Evolutionary conservation across 202 grass and related monocot species (phyloP).

Genomic region (Panicum hallii): DNA sequence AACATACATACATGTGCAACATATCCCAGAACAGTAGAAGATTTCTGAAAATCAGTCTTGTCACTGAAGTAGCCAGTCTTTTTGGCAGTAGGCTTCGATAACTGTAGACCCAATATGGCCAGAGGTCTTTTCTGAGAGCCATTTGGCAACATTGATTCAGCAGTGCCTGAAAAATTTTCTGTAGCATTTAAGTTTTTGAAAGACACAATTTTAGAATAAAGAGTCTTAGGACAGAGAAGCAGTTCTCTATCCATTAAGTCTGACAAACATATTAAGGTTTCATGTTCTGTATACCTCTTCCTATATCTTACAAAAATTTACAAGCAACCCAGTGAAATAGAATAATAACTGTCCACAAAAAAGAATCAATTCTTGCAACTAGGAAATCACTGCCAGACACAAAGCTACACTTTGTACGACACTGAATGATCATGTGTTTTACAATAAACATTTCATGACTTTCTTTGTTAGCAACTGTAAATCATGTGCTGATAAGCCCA

Average conservation of each 20-base stretch:
- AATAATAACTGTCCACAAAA: background rate
- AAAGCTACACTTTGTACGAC: background rate
- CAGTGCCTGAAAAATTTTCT: constrained; percentile 49
- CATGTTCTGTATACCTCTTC: background rate
- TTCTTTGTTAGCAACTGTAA: background rate
- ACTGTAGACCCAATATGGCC: constrained; percentile 75
- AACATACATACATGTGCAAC: constrained; percentile 73
- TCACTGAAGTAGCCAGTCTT: constrained; percentile 80
- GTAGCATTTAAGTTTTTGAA: constrained; percentile 33
- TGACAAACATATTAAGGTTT: background rate
- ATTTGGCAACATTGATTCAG: constrained; percentile 42
- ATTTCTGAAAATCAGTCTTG: constrained; percentile 76
- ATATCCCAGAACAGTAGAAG: constrained; percentile 81
- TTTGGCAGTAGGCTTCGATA: constrained; percentile 63
- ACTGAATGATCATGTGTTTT: background rate
- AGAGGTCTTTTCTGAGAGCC: constrained; percentile 51
- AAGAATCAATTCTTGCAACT: background rate
- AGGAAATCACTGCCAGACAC: background rate
- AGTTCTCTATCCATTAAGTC: background rate
- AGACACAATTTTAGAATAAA: background rate
- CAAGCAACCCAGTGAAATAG: background rate
- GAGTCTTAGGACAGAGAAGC: background rate
- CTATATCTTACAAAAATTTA: background rate
- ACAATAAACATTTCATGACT: background rate
- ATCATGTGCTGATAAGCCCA: background rate